Conservation (phyloP, 1,284 basidiomycete genomes). For the Ceratobasidium sp. region DNA sequence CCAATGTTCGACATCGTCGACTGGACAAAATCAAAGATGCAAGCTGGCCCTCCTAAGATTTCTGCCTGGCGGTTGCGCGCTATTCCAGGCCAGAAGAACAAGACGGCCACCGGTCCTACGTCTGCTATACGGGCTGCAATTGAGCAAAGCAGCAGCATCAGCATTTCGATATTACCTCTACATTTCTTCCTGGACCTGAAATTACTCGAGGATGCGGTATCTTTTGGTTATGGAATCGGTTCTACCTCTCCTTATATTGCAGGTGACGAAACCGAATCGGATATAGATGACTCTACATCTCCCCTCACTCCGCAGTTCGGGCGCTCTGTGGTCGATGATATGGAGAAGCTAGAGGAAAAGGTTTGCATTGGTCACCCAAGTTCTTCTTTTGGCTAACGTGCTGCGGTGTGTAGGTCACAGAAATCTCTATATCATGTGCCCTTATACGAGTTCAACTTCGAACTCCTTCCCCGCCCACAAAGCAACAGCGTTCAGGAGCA, state of each 20-base stretch:
- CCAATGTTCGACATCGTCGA: conserved; percentile 66
- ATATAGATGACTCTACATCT: conserved; percentile 1
- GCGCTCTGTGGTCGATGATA: conserved; percentile 30
- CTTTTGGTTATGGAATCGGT: conserved; percentile 28
- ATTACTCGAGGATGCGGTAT: conserved; percentile 60
- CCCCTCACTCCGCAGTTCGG: conserved; percentile 10
- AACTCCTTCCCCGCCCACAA: conserved; percentile 48
- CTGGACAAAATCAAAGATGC: conserved; percentile 63
- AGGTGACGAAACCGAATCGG: conserved; percentile 10
- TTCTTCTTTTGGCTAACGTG: neutral
- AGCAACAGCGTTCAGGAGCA: conserved; percentile 65
- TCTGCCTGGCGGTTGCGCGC: conserved; percentile 52
- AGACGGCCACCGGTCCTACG: neutral
- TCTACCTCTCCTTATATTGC: neutral
- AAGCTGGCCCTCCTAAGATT: conserved; percentile 68
- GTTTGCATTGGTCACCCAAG: neutral
- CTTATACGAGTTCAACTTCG: conserved; percentile 68
- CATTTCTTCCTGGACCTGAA: conserved; percentile 80
- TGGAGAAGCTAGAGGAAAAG: conserved; percentile 30
- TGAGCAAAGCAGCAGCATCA: conserved; percentile 35
- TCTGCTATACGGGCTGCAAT: conserved; percentile 23
- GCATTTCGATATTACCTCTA: conserved; percentile 62
- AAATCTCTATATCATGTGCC: conserved; percentile 46
- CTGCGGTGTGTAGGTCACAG: neutral
- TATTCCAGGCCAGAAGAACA: conserved; percentile 43